Evolutionary conservation across 2,329 filamentous ascomycete species (phyloP), one percentile per base, ranked within the genome.

Genomic region (Trichoderma sp.): DNA sequence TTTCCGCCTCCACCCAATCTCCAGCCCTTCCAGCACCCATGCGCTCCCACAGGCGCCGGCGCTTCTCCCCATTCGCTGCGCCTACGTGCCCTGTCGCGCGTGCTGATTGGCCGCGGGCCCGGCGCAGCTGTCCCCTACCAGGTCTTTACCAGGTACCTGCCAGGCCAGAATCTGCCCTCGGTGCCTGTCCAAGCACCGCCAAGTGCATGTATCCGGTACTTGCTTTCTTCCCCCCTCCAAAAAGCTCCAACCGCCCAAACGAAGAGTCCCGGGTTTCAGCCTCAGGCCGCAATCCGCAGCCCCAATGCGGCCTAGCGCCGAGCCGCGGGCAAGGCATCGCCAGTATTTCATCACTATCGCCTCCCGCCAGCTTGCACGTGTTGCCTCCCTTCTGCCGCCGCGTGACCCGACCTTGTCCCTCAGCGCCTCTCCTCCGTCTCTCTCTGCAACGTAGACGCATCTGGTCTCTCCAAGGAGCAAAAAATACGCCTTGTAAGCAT

Each of bases 331-430:
- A 45, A 65, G 35, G 63, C 35, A 33, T 68, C 65, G 35, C 53
- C 67, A 45, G 67, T 60, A 60, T 60, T 60, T 71, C 53, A 71
- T 71, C 56, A 21, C 53, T 62, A 60, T 63, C 41, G 53, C 45
- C 71, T 64, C 81, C 81, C 81, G 82, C 82, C 82, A 80, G 80
- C 76, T 82, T 83, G 83, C 84, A 85, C 84, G 84, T 85, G 84
- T 83, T 84, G 80, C 80, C 80, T 79, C 79, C 81, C 79, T 81
- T 82, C 79, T 79, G 79, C 80, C 79, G 80, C 83, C 84, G 82
- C 84, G 83, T 85, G 84, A 85, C 83, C 77, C 74, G 75, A 75
- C 75, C 75, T 73, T 53, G 73, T 65, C 72, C 60, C 72, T 41
- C 74, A 75, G 76, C 75, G 79, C 73, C 74, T 71, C 65, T 71